Percentiles rank a stretch among this genome's conserved stretches.
Evolutionary conservation across 2,329 filamentous ascomycete genomes (phyloP).

Genomic region (Sporothrix phasma): DNA sequence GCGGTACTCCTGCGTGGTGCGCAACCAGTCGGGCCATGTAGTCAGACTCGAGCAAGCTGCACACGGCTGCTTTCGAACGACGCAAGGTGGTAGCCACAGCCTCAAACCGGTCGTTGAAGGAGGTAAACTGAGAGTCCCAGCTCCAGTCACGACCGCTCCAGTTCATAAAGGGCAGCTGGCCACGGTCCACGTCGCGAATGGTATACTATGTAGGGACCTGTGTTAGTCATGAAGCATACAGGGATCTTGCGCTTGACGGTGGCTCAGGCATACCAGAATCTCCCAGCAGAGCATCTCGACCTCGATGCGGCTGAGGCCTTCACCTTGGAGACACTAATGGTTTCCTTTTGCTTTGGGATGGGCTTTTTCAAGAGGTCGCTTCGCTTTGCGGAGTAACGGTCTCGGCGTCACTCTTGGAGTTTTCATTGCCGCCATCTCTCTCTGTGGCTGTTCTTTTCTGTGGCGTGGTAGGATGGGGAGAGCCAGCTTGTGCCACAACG

Average conservation of each 20-base stretch:
- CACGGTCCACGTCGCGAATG: constrained; percentile 15
- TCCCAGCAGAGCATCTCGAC: constrained; percentile 20
- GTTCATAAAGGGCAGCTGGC: constrained; percentile 14
- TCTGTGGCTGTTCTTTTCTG: not conserved
- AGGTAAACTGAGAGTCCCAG: constrained; percentile 14
- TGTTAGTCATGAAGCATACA: not conserved
- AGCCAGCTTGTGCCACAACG: not conserved
- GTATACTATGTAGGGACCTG: constrained; percentile 3
- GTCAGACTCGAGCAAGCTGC: constrained; percentile 18
- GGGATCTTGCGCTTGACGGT: no score
- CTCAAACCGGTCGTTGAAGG: constrained; percentile 16
- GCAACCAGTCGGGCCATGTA: constrained; percentile 18
- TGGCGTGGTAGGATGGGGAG: not conserved
- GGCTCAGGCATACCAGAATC: constrained; percentile 11
- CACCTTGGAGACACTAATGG: constrained; percentile 18
- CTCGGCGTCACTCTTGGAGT: not conserved
- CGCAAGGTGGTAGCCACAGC: constrained; percentile 16
- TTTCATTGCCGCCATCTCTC: not conserved
- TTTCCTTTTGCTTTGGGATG: constrained; percentile 11
- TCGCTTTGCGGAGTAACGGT: not conserved
- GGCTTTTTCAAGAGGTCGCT: not conserved
- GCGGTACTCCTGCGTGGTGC: constrained; percentile 18
- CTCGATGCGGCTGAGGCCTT: constrained; percentile 18
- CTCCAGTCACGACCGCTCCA: constrained; percentile 20
- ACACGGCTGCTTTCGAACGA: constrained; percentile 19